Base-by-base conservation (phyloP, 176 grass and related monocot species). In the Oryza officinalis region DNA sequence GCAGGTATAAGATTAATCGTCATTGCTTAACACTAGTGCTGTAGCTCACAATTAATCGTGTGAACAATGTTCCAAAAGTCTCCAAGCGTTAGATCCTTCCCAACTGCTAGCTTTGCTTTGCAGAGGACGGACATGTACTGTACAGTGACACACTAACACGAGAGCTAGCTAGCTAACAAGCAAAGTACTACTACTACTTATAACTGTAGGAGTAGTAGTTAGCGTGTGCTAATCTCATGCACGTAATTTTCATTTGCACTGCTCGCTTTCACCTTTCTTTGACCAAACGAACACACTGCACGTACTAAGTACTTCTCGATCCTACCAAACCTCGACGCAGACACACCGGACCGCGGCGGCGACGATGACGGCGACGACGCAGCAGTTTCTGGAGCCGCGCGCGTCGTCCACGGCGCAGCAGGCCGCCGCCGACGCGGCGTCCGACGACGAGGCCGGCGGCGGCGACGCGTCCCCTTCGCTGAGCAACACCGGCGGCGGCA, bases 301-400 rank as follows among this genome's bases (percentile, higher is more conserved):
- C 20, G 52, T 69, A 67, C 13, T 69, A 60, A 10, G 33, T 75
- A 86, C 23, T 50, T 83, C 40, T 66, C 65, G 12, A 81, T 82
- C 52, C 6, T 76, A 65, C 81, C 85, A 73, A 81, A 84, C 38
- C 38, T 65, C 37, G 77, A 76, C 63, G 87, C 82, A 89, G 82
- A 69, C 76, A 32, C 61, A 89, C 75, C 87, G 80, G 71, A 63
- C 41, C 15, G 17, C 44, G 6, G 47, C 44, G 12, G 27, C 69
- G 57, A 66, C 8, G 6, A 47, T n/a, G n/a, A n/a, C 43, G 12
- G 27, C 44, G 81, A 81, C 83, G 23, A 88, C 83, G 22, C 84
- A 77, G 72, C 86, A 92, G 43, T 89, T 94, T 40, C 61, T 94
- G 28, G 72, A 90, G 81, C 68, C 85, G 10, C 83, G 84, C 10